Conservation (phyloP, 306 rosid species). For the Sechiopsis laciniata region DNA sequence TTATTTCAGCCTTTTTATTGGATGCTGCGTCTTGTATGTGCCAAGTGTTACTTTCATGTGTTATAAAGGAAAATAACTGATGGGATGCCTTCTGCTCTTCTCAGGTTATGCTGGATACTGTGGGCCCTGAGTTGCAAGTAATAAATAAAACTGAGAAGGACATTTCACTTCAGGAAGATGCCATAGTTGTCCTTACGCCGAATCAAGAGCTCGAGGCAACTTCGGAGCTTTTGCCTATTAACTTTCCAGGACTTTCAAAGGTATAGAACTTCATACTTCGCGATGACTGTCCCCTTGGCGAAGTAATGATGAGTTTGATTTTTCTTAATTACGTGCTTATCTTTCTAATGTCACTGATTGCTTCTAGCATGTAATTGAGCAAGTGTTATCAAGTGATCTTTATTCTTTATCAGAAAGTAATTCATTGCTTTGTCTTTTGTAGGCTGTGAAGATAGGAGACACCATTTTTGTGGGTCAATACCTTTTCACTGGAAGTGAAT, state of each 20-base stretch:
- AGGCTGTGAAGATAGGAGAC: conserved; percentile 87
- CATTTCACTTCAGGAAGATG: conserved; percentile 62
- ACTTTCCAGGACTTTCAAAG: conserved; percentile 77
- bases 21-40: not conserved
- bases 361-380: not conserved
- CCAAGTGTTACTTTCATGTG: not conserved
- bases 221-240: conserved; percentile 76
- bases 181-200: conserved; percentile 63
- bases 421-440: conserved; percentile 32
- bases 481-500: conserved; percentile 97
- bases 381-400: not conserved
- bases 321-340: not conserved
- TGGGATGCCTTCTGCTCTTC: conserved; percentile 20
- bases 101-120: conserved; percentile 86
- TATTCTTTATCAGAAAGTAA: not conserved
- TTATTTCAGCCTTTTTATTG: not conserved
- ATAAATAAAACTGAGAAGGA: conserved; percentile 57
- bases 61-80: not conserved
- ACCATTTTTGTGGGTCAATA: conserved; percentile 93
- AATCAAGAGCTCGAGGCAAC: conserved; percentile 62
- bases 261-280: conserved; percentile 29
- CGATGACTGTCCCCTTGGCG: not conserved
- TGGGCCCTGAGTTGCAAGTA: conserved; percentile 83
- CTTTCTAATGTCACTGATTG: not conserved
- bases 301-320: conserved; percentile 8